Conservation (phyloP, 345 rosid species). For the Dipteronia sinensis region DNA sequence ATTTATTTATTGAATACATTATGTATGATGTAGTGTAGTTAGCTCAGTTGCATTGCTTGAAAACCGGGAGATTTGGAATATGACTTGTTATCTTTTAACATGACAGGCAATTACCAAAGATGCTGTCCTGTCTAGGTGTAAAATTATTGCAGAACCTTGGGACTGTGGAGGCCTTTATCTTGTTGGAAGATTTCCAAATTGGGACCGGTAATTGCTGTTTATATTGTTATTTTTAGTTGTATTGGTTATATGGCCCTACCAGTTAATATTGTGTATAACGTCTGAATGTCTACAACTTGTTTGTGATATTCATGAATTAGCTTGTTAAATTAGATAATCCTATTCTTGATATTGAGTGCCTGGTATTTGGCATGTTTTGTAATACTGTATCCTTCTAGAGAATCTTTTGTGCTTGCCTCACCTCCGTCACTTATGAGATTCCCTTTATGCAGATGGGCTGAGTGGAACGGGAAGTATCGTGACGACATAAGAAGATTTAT, state of each 20-base stretch:
- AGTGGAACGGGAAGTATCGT: conserved; percentile 97
- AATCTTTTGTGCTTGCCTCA: not conserved
- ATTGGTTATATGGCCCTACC: not conserved
- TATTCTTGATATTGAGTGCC: not conserved
- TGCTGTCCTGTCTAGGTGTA: conserved; percentile 75
- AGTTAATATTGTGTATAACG: not conserved
- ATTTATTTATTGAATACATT: no score
- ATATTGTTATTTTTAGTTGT: no score
- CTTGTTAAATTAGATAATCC: not conserved
- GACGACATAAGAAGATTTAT: conserved; percentile 84
- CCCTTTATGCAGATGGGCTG: conserved; percentile 78
- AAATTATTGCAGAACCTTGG: conserved; percentile 96
- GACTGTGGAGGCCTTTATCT: conserved; percentile 97
- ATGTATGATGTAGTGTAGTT: not conserved
- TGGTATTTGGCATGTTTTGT: conserved; percentile 9
- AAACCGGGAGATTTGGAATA: conserved; percentile 3
- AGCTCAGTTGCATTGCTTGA: not conserved
- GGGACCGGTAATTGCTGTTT: conserved; percentile 70
- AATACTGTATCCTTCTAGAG: no score
- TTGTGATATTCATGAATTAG: conserved; percentile 1
- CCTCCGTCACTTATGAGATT: conserved; percentile 16
- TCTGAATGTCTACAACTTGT: not conserved
- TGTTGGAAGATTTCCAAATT: conserved; percentile 91
- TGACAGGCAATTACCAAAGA: conserved; percentile 89
- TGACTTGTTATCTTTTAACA: conserved; percentile 22